Percentiles rank a stretch among this genome's conserved stretches.
Evolutionary conservation across 352 stramenopile species (phyloP).

Genomic region (Pythium phragmiticola): DNA sequence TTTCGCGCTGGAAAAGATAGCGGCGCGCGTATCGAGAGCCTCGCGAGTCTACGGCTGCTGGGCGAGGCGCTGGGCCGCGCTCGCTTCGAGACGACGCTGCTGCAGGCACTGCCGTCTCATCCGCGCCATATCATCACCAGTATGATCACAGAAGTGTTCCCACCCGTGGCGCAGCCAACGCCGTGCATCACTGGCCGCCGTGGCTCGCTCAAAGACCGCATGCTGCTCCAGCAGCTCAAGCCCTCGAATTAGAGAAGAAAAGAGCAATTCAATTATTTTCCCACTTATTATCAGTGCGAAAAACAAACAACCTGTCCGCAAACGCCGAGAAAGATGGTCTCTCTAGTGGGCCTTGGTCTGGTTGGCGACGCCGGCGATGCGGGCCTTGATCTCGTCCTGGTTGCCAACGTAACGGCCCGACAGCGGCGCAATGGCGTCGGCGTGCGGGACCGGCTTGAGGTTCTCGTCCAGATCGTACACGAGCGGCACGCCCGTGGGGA

Average conservation of each 20-base stretch:
- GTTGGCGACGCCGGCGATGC: constrained; percentile 96
- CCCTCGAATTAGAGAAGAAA: background rate
- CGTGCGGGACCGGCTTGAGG: constrained; percentile 93
- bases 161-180: background rate
- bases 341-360: constrained; percentile 91
- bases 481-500: constrained; percentile 94
- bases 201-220: constrained; percentile 23
- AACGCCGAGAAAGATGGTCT: background rate
- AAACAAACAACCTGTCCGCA: too few relatives aligned
- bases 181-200: background rate
- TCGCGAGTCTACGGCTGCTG: constrained; percentile 42
- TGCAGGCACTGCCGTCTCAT: constrained; percentile 28
- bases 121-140: constrained; percentile 26
- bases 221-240: constrained; percentile 12
- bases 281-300: too few relatives aligned
- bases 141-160: constrained; percentile 49
- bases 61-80: constrained; percentile 36
- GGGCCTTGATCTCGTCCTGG: constrained; percentile 95
- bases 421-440: constrained; percentile 89
- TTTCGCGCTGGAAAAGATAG: constrained; percentile 55
- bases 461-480: constrained; percentile 98
- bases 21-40: constrained; percentile 39
- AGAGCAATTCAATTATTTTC: too few relatives aligned
- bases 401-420: constrained; percentile 89
- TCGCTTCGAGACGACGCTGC: constrained; percentile 33